These are phyloP conservation scores for Rutstroemia sydowiana DNA, from an alignment of 2,329 filamentous ascomycete genomes.

Conservation along the genomic window DNA sequence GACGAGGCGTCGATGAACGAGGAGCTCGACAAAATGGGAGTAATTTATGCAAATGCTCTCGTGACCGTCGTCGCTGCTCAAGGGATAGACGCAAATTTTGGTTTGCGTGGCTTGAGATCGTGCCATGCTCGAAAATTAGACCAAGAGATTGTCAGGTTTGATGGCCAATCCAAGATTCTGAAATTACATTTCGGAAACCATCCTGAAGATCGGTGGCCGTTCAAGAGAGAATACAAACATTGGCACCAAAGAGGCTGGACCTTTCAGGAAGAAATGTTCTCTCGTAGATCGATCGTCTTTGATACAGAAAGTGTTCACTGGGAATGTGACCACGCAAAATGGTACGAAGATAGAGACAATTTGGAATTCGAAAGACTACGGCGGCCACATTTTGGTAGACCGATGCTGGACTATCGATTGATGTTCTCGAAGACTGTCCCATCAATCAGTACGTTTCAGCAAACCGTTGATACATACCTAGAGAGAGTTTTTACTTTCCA, in stretches of 20 bases:
- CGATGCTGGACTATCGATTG: background rate
- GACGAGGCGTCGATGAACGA: conserved; percentile 8
- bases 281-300: conserved; percentile 7
- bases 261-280: conserved; percentile 13
- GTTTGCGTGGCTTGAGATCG: conserved; percentile 8
- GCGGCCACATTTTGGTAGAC: background rate
- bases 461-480: conserved; percentile 2
- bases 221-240: background rate
- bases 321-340: conserved; percentile 5
- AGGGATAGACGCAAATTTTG: conserved; percentile 19
- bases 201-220: accelerated
- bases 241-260: conserved; percentile 13
- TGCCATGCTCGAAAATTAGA: background rate
- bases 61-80: conserved; percentile 21
- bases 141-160: background rate
- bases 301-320: conserved; percentile 3
- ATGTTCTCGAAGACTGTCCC: background rate
- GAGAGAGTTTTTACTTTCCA: conserved; percentile 11
- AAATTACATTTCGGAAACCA: background rate
- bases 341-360: conserved; percentile 3
- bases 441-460: background rate
- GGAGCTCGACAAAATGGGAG: conserved; percentile 23
- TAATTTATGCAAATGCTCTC: conserved; percentile 18
- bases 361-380: background rate
- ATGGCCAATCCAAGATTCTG: background rate